phyloP scores from a whole-genome alignment of 2,329 filamentous ascomycete species.

The Calonectria pseudoturangicola region DNA sequence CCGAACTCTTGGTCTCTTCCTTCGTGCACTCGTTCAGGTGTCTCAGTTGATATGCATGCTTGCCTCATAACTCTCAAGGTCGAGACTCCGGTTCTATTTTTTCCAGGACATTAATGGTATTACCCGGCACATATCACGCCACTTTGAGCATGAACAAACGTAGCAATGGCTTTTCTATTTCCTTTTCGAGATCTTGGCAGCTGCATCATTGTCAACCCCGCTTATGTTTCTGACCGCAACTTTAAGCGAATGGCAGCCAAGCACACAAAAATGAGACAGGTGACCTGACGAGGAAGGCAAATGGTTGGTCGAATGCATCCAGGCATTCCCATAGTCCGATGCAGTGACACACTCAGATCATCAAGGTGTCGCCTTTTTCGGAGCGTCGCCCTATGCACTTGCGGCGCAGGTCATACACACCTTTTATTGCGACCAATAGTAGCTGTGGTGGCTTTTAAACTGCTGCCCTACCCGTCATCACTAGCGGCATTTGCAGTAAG shows the following conservation, averaged over 20 bases:
- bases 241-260: neutral
- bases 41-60: no score
- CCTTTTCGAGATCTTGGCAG: neutral
- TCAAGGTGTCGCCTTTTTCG: neutral
- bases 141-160: no score
- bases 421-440: neutral
- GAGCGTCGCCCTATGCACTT: neutral
- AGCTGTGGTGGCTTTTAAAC: neutral
- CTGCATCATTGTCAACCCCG: neutral
- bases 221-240: neutral
- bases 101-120: no score
- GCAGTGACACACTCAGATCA: conserved; percentile 1
- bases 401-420: neutral
- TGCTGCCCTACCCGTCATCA: neutral
- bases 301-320: neutral
- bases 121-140: no score
- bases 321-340: neutral
- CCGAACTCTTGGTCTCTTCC: no score
- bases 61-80: no score
- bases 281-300: neutral
- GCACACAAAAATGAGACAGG: neutral
- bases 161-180: neutral
- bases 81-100: no score
- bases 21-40: no score
- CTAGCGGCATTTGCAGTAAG: neutral